Evolutionary conservation across 2,329 filamentous ascomycete species (phyloP).

Genomic region (Pseudopyrenochaeta lycopersici): DNA sequence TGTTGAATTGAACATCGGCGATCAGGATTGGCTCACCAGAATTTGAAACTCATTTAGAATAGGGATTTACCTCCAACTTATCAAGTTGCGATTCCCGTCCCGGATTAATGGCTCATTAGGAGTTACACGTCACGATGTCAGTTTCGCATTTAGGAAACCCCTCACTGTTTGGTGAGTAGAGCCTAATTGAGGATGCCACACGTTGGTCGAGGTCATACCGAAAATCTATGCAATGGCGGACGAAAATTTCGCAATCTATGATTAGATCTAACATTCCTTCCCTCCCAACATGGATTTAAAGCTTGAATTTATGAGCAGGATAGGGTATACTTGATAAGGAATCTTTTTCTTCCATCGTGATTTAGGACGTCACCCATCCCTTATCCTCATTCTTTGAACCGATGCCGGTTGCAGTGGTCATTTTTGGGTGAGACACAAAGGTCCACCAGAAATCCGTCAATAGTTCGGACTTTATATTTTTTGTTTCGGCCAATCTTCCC

Average conservation of each 20-base stretch:
- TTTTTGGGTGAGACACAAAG: background rate
- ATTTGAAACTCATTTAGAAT: too few species aligned
- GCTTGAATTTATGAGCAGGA: too few species aligned
- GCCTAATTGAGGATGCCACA: background rate
- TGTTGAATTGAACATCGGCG: too few species aligned
- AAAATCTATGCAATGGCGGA: constrained; percentile 10
- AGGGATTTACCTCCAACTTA: too few species aligned
- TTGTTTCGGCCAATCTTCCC: background rate
- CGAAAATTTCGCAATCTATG: constrained; percentile 3
- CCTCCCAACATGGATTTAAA: background rate
- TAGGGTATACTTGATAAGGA: background rate
- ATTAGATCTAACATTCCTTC: background rate
- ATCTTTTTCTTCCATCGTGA: background rate
- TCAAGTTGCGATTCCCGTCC: too few species aligned
- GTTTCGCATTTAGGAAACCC: background rate
- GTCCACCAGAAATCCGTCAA: background rate
- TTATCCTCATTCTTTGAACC: background rate
- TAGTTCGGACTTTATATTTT: background rate
- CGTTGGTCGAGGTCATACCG: background rate
- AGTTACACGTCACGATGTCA: too few species aligned
- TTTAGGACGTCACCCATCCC: background rate
- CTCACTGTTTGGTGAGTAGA: background rate
- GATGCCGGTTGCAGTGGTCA: background rate
- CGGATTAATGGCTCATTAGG: too few species aligned
- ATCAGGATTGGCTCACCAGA: too few species aligned